phyloP scores from a whole-genome alignment of 306 rosid genomes.

The Prunus kanzakura region DNA sequence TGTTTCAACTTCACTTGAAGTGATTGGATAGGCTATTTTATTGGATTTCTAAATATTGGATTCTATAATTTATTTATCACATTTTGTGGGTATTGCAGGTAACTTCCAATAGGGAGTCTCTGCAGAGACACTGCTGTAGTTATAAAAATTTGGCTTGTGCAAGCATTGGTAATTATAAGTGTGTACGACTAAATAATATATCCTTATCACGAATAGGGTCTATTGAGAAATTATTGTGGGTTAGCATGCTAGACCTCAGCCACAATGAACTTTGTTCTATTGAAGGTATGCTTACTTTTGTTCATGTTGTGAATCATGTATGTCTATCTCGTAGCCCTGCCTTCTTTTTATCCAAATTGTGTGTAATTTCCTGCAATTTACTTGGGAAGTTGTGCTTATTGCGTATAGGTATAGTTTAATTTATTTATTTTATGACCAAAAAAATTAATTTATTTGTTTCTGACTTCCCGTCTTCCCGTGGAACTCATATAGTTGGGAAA shows the following conservation, averaged over 20 bases:
- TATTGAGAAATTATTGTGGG: constrained; percentile 64
- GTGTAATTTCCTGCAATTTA: no score
- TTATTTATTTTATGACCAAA: no score
- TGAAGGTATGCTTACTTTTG: constrained; percentile 53
- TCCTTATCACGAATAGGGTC: constrained; percentile 74
- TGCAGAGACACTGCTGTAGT: constrained; percentile 51
- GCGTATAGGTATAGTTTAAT: no score
- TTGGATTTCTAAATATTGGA: background rate
- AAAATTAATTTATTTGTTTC: no score
- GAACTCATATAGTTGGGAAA: no score
- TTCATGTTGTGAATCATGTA: constrained; percentile 2
- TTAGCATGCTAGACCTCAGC: constrained; percentile 85
- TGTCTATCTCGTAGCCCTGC: background rate
- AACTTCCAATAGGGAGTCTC: constrained; percentile 56
- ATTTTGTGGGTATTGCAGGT: constrained; percentile 35
- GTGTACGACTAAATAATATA: constrained; percentile 60
- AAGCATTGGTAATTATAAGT: constrained; percentile 31
- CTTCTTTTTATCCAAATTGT: no score
- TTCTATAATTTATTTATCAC: no score
- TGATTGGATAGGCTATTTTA: background rate
- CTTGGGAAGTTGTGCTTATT: no score
- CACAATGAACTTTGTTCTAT: constrained; percentile 73
- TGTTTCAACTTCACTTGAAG: background rate
- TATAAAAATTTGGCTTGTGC: constrained; percentile 35
- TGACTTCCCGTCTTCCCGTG: no score